Percentiles rank a stretch among this genome's conserved stretches.
Evolutionary conservation across 2,329 filamentous ascomycete genomes (phyloP).

Genomic region (Teratosphaeria epicoccoides): DNA sequence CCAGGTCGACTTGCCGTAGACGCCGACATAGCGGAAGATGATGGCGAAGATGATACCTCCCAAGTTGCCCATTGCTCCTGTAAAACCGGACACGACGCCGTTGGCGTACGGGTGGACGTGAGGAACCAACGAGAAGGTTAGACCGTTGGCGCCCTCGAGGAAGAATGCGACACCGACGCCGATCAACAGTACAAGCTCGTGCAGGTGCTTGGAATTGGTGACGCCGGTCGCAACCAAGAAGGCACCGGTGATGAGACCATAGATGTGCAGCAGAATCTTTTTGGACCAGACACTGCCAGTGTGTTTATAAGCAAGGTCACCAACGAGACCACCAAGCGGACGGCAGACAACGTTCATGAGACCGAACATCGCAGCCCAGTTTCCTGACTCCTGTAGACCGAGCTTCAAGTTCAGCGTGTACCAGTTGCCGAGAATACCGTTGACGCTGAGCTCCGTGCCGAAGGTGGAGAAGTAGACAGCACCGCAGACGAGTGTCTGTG

Average conservation of each 20-base stretch:
- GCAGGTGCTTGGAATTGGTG: slow-evolving; percentile 49
- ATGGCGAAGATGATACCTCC: slow-evolving; percentile 78
- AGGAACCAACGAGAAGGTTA: slow-evolving; percentile 76
- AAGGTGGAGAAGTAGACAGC: slow-evolving; percentile 50
- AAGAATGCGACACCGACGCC: slow-evolving; percentile 70
- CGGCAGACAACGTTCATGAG: slow-evolving; percentile 61
- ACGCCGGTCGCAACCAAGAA: slow-evolving; percentile 55
- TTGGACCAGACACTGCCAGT: slow-evolving; percentile 50
- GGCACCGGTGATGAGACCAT: slow-evolving; percentile 46
- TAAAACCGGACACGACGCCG: slow-evolving; percentile 64
- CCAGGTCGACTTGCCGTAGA: slow-evolving; percentile 66
- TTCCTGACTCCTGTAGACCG: slow-evolving; percentile 44
- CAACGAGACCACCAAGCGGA: slow-evolving; percentile 53
- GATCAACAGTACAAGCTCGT: slow-evolving; percentile 65
- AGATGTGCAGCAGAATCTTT: slow-evolving; percentile 49
- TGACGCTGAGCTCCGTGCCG: slow-evolving; percentile 50
- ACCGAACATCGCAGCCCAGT: slow-evolving; percentile 64
- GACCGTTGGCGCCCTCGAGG: slow-evolving; percentile 73
- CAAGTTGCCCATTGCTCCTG: slow-evolving; percentile 71
- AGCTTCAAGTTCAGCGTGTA: slow-evolving; percentile 47
- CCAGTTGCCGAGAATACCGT: slow-evolving; percentile 50
- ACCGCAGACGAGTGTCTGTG: slow-evolving; percentile 43
- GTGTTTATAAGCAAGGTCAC: slow-evolving; percentile 45
- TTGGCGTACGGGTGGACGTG: slow-evolving; percentile 79
- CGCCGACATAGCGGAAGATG: slow-evolving; percentile 64